These are phyloP conservation scores for Ilex asprella DNA, from an alignment of 257 asterid species.

Conservation along the genomic window DNA sequence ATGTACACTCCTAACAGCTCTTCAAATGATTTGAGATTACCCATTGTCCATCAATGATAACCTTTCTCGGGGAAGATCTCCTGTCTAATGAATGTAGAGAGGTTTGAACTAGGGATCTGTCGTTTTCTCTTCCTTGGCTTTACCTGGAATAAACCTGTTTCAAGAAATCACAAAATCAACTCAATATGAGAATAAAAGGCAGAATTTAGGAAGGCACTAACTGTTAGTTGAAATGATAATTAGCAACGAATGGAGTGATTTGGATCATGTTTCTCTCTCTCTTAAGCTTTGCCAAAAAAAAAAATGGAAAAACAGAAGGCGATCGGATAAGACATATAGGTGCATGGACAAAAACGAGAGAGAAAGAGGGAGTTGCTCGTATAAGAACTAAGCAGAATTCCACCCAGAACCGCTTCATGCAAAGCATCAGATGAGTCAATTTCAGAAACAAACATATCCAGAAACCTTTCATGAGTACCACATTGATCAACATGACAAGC, in stretches of 20 bases:
- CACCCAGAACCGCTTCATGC: neutral
- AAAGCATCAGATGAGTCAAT: neutral
- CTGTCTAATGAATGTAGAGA: no score
- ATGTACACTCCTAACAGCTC: no score
- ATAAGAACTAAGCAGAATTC: no score
- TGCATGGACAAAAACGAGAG: neutral
- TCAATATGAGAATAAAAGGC: neutral
- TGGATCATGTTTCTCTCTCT: no score
- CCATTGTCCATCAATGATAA: no score
- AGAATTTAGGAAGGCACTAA: no score
- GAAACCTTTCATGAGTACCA: neutral
- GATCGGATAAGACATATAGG: neutral
- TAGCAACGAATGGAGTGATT: no score
- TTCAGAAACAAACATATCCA: neutral
- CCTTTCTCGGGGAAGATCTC: no score
- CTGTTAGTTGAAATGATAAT: no score
- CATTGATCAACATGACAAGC: constrained; percentile 4
- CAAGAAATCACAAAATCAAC: constrained; percentile 1
- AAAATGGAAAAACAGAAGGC: neutral
- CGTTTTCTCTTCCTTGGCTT: constrained; percentile 25
- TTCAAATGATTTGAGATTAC: no score
- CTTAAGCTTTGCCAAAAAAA: no score
- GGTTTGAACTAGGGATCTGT: constrained; percentile 1
- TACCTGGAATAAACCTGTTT: constrained; percentile 31
- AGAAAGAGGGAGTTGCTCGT: no score